A percentile compares a stretch with the other conserved stretches of the same genome.
Evolutionary conservation across 2,329 filamentous ascomycete genomes (phyloP).

Genomic region (Ophiostoma australiae): DNA sequence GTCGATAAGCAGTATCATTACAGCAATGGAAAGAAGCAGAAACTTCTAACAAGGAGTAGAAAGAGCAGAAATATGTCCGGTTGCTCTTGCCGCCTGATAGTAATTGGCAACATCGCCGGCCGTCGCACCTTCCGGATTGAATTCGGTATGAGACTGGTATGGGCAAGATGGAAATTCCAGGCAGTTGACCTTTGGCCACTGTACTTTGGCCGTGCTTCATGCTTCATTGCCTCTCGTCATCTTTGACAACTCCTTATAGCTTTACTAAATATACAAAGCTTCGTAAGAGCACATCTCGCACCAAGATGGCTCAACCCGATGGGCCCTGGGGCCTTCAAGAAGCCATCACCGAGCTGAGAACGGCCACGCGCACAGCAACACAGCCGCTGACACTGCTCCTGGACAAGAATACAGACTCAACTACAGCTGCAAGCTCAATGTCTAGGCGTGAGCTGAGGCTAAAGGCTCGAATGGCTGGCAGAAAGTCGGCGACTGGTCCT

Average conservation of each 20-base stretch:
- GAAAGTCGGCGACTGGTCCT: background rate
- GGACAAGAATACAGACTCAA: background rate
- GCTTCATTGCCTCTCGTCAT: background rate
- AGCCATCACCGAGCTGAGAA: constrained; percentile 26
- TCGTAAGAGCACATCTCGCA: background rate
- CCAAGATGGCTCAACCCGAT: background rate
- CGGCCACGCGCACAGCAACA: background rate
- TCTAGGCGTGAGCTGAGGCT: background rate
- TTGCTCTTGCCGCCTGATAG: background rate
- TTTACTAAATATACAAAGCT: background rate
- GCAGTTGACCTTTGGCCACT: background rate
- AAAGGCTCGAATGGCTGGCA: background rate
- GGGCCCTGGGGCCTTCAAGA: constrained; percentile 27
- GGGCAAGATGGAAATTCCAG: background rate
- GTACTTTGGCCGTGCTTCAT: background rate
- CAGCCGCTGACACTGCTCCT: constrained; percentile 19
- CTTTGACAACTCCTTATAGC: background rate
- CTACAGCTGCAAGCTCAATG: background rate
- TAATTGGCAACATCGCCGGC: background rate
- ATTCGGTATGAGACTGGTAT: background rate
- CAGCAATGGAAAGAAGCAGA: background rate
- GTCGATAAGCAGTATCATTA: background rate
- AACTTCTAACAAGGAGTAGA: background rate
- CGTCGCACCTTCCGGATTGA: constrained; percentile 1
- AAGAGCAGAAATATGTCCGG: background rate